Evolutionary conservation across 176 grass and related monocot species (phyloP), one percentile per base, ranked within the genome.

Genomic region (Elaeis guineensis): DNA sequence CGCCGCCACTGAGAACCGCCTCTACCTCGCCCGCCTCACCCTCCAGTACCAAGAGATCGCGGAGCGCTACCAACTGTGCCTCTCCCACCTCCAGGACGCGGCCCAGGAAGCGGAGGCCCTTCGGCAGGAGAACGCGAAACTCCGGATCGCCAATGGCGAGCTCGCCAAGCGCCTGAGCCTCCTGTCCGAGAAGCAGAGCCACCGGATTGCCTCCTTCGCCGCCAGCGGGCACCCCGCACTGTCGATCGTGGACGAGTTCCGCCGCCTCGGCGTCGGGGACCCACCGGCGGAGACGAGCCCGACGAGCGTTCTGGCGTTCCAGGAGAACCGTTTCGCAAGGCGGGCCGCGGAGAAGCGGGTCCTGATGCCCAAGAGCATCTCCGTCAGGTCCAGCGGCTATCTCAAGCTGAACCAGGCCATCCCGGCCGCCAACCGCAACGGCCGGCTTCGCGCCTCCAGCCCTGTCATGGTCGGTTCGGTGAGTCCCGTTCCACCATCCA

Each of bases 41-140:
- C 92, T 89, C 76, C 87, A 86, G 69, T 98, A 89, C 71, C 94
- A 83, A 74, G 82, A 83, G 59, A 83, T 93, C 63, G 72, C 73
- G 49, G 85, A 98, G 20, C 78, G 88, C 74, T 98, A 98, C 73
- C 88, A 93, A 55, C 59, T 85, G 75, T 93, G 88, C 67, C 73
- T 93, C 56, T 82, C 79, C 54, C 88, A 78, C 67, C 88, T 98
- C 73, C 82, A 83, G 58, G 94, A 89, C 66, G 77, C 77, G 4
- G 50, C 62, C 35, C 85, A 89, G 30, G 85, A 98, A 66, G 84
- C 79, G 1, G 82, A 81, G 1, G 58, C 67, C 4, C 78, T 98
- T 24, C 85, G 84, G 22, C 77, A 51, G 21, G 88, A 93, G 61
- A 98, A 98, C 19, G 71, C 79, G 54, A 71, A 75, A 56, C 88